Evolutionary conservation across 2,329 filamentous ascomycete genomes (phyloP), one percentile per base, ranked within the genome.

Genomic region (Penicillium sp.): DNA sequence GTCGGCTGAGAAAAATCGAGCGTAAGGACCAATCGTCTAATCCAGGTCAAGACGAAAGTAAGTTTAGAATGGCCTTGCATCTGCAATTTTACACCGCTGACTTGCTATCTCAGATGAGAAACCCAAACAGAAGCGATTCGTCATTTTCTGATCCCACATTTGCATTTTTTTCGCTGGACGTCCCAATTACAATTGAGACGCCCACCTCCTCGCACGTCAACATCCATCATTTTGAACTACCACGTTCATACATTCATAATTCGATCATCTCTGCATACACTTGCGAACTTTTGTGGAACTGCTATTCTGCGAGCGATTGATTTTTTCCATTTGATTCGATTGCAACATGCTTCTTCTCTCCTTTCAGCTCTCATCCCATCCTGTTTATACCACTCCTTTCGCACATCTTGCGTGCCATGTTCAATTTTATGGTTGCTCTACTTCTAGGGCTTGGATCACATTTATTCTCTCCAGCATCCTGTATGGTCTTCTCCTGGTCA

Each of bases 41-140:
- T 24, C 13, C 54, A 14, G n/a, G 21, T 27, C 48, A 55, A 34
- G 18, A 29, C 31, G 48, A 56, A 36, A 51, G 63, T 61, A 18
- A 56, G 56, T 56, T 14, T 4, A 22, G 6, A 3, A 16, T 16
- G 10, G 42, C 31, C 24, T 44, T 45, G 16, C 16, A 18, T 39
- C 2, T n/a, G 10, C 38, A 32, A 58, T 13, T 45, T 11, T 38
- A 11, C 2, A 16, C 27, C 14, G 9, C 44, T 52, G 21, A 52
- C 36, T 1, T 4, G 3, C 5, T n/a, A 14, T 16, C 8, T 6
- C n/a, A 53, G 50, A 42, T 14, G 58, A 59, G 3, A 64, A 64
- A 40, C 46, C 53, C 8, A 65, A 65, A 50, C 61, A 62, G 55
- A 65, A 65, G 53, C 61, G 62, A 27, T 65, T 65, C 32, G 60